Percentiles rank a stretch among this genome's conserved stretches.
Conservation (phyloP, 129 eudicot species). For the Escallonia rubra region DNA sequence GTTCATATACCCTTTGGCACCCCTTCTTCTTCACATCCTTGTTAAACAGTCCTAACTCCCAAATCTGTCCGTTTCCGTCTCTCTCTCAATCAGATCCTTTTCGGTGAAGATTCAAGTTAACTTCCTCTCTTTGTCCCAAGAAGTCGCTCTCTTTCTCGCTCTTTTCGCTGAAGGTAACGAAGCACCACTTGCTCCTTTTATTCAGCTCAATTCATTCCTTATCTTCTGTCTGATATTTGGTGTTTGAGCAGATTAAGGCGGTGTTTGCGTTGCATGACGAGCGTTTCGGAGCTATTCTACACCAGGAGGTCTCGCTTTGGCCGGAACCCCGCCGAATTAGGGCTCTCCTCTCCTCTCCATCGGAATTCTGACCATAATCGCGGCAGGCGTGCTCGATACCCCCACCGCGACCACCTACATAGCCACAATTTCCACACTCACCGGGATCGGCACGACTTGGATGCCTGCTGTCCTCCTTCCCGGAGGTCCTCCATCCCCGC, state of each 20-base stretch:
- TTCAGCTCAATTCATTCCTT: neutral
- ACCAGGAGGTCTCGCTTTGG: constrained; percentile 58
- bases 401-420: constrained; percentile 26
- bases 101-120: too few relatives aligned
- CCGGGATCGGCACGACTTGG: constrained; percentile 28
- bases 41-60: too few relatives aligned
- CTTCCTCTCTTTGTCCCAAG: too few relatives aligned
- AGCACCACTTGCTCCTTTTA: neutral
- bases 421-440: constrained; percentile 16
- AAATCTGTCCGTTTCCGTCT: too few relatives aligned
- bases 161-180: constrained; percentile 1
- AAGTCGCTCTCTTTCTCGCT: neutral
- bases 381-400: constrained; percentile 21
- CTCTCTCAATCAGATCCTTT: too few relatives aligned
- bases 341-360: constrained; percentile 19
- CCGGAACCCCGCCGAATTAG: constrained; percentile 26
- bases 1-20: too few relatives aligned
- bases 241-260: neutral
- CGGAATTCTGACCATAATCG: constrained; percentile 10
- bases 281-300: constrained; percentile 72
- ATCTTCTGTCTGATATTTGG: neutral
- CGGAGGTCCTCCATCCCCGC: constrained; percentile 31
- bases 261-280: constrained; percentile 53
- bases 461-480: constrained; percentile 26
- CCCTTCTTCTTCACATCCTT: too few relatives aligned